Evolutionary conservation across 169 alveolate genomes (phyloP).

Genomic region (Eimeria sp.): DNA sequence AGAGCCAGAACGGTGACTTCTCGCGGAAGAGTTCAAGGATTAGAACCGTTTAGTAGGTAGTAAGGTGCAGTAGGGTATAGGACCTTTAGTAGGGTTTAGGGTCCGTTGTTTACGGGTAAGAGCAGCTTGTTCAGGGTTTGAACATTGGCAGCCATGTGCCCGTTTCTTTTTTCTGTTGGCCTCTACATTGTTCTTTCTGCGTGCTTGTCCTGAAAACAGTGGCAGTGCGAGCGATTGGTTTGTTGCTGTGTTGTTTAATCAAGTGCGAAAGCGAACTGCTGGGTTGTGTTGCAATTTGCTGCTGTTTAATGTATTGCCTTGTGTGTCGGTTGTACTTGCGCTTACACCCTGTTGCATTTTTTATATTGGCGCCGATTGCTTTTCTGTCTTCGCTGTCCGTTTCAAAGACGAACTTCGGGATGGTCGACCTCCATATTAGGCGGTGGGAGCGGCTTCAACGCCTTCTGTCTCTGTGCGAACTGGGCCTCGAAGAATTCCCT

Average conservation of each 20-base stretch:
- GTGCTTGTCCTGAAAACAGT: too few species aligned
- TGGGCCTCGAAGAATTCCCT: slow-evolving; percentile 77
- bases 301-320: too few species aligned
- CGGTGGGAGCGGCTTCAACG: slow-evolving; percentile 81
- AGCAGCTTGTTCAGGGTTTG: neutral
- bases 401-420: slow-evolving; percentile 67
- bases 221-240: too few species aligned
- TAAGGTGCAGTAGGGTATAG: too few species aligned
- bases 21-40: neutral
- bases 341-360: too few species aligned
- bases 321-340: too few species aligned
- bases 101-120: too few species aligned
- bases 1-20: neutral
- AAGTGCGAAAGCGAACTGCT: too few species aligned
- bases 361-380: neutral
- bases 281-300: too few species aligned
- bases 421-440: slow-evolving; percentile 69
- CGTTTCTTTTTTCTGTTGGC: neutral
- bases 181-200: neutral
- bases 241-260: neutral
- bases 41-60: neutral
- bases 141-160: too few species aligned
- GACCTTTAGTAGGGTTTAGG: too few species aligned
- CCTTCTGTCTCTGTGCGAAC: slow-evolving; percentile 31
- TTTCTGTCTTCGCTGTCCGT: too few species aligned